Base-by-base conservation (phyloP, 441 rosid genomes). In the Cnidoscolus chayamansa region DNA sequence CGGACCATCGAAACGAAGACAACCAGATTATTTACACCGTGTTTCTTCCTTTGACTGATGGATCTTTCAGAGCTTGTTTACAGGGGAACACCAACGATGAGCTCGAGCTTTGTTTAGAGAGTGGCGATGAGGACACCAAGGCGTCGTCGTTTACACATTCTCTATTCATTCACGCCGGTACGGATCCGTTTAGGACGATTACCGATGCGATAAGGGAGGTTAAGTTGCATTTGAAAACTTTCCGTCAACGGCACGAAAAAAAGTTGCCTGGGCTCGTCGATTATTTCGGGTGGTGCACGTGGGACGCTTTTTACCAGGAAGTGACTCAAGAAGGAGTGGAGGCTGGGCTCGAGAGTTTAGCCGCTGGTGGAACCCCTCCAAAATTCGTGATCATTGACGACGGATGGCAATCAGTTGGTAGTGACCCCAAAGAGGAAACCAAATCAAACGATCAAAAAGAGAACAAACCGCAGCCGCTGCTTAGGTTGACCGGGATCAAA, bases 211-310 rank as follows among this genome's bases (percentile, higher is more conserved):
- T 91, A 32, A 82, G 74, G 56, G 83, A 90, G 71, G 97, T 92
- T 4, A 89, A 90, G 58, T 30, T 64, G 13, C 97, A 90, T 40
- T 81, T 90, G 53, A 86, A 83, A 79, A 87, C 89, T 3, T 94
- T 92, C 82, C 92, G 92, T 20, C 97, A 84, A 76, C 88, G 90
- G 19, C 90, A 89, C 59, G 98, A 94, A 79, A 94, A 94, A 85
- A 94, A 88, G 57, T 81, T 88, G 40, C 98, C 98, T 0, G 95
- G 85, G 30, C 77, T 94, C n/a, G 79, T 94, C 0, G 97, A 92
- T 78, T 87, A 83, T 47, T 92, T 94, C 53, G 98, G 98, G 0
- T 94, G 97, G 98, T 94, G 98, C 78, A 94, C 98, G n/a, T 94
- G 98, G 98, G 98, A 94, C 69, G 97, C 98, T 40, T 94, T 90